phyloP scores from a whole-genome alignment of 306 rosid genomes.

The barrel medic (Medicago truncatula) region MtrunA17r5.0-ANR NC_053046.1:38123001-38123500 shows the following conservation, averaged over 20 bases:
- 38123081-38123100: constrained; percentile 1
- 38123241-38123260: too few relatives aligned
- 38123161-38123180: too few relatives aligned
- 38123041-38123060: neutral
- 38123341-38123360: neutral
- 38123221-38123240: too few relatives aligned
- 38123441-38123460: neutral
- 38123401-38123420: neutral
- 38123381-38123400: neutral
- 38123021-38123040: neutral
- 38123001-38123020: constrained; percentile 21
- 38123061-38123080: neutral
- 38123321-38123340: neutral
- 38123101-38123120: neutral
- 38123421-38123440: neutral
- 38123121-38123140: neutral
- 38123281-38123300: neutral
- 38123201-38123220: too few relatives aligned
- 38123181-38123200: too few relatives aligned
- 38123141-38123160: too few relatives aligned
- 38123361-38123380: neutral
- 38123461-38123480: constrained; percentile 4
- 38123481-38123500: neutral
- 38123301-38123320: neutral
- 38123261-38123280: too few relatives aligned